Percentiles rank a stretch among this genome's conserved stretches.
Conservation (phyloP, 2,329 filamentous ascomycete species). For the Parastagonospora avenae region DNA sequence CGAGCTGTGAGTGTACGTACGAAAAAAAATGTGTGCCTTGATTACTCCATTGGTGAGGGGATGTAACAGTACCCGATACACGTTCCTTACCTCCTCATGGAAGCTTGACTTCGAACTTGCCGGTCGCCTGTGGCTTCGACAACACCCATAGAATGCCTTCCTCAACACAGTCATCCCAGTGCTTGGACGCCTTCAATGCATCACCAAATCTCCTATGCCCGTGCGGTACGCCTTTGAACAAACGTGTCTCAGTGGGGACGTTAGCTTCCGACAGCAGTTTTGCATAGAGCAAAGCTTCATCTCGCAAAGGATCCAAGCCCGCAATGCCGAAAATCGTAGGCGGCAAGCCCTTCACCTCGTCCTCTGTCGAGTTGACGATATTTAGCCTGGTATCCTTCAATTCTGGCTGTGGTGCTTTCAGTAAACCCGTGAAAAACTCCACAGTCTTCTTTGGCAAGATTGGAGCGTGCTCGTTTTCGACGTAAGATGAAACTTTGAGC, state of each 20-base stretch:
- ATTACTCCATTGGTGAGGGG: no score
- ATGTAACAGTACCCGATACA: background rate
- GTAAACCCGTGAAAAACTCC: conserved; percentile 34
- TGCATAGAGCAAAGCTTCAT: conserved; percentile 57
- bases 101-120: conserved; percentile 42
- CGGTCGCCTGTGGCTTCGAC: conserved; percentile 39
- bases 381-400: conserved; percentile 40
- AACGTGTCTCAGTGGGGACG: conserved; percentile 55
- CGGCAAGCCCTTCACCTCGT: conserved; percentile 51
- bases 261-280: conserved; percentile 50
- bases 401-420: conserved; percentile 28
- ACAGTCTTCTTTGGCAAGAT: conserved; percentile 50
- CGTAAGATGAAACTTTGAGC: conserved; percentile 51
- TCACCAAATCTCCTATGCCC: conserved; percentile 56
- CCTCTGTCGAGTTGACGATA: conserved; percentile 36
- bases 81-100: background rate
- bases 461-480: conserved; percentile 54
- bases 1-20: no score
- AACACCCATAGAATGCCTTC: conserved; percentile 53
- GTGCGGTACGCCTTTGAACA: conserved; percentile 62
- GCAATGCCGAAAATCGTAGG: conserved; percentile 56
- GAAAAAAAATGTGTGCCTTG: no score
- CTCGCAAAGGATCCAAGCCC: conserved; percentile 56
- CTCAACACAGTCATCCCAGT: conserved; percentile 53
- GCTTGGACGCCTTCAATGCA: conserved; percentile 45